Conservation (phyloP, 2,329 filamentous ascomycete species). For the Pseudogymnoascus sp. region DNA sequence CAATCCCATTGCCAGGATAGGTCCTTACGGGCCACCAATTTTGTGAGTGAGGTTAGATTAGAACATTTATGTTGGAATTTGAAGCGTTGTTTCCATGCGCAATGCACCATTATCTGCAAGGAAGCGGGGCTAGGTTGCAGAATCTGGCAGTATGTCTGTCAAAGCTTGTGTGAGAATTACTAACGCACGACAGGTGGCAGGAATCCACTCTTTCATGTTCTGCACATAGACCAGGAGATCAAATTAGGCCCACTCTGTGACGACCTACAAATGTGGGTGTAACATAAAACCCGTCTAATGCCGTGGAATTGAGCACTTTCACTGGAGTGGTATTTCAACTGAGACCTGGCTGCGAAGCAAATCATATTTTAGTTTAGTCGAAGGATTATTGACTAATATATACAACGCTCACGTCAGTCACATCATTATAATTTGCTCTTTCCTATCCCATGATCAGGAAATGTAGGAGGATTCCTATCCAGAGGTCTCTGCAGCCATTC, state of each 20-base stretch:
- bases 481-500: slow-evolving; percentile 25
- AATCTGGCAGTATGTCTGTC: not conserved
- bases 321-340: not conserved
- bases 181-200: not conserved
- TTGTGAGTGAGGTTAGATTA: not conserved
- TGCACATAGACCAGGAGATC: not conserved
- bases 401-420: not conserved
- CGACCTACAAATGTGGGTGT: not conserved
- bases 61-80: not conserved
- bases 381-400: not conserved
- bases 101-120: not conserved
- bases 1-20: not conserved
- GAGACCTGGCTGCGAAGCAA: not conserved
- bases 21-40: not conserved
- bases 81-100: not conserved
- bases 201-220: not conserved
- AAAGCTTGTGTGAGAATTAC: not conserved
- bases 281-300: not conserved
- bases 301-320: not conserved
- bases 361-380: not conserved
- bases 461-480: slow-evolving; percentile 24
- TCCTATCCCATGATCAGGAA: slow-evolving; percentile 10
- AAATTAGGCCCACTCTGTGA: not conserved
- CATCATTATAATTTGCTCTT: not conserved
- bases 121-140: not conserved